Base-by-base conservation (phyloP, 2,329 filamentous ascomycete species). In the Capronia epimyces region DNA sequence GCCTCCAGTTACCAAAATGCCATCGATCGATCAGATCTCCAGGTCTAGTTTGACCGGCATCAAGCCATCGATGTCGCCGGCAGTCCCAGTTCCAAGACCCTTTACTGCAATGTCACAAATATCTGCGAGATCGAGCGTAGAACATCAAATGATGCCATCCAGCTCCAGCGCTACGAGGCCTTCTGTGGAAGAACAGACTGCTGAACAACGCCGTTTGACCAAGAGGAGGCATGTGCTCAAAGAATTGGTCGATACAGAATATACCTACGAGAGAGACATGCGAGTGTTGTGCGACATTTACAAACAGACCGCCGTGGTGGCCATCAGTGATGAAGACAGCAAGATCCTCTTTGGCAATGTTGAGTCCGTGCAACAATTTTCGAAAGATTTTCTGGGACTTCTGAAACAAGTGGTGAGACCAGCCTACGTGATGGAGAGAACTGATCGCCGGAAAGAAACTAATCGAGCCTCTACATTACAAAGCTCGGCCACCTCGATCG, bases 271-370 rank as follows among this genome's bases (percentile, higher is more conserved):
- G 50, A 82, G 89, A 57, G 93, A 98, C 66, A 91, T 98, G 88
- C 95, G 90, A 66, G 91, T 98, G 46, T 86, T 95, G 2, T 89
- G 95, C 64, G 90, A 97, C 64, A 97, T 98, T 48, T 98, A 97
- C 75, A 95, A 94, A 69, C 89, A 88, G 37, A 97, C 93, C 0
- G 87, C 89, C 1, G 83, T 86, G 60, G 86, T 86, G 9, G 82
- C 89, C 57, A 79, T 96, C 22, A 87, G 86, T 37, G 74, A 80
- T 36, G 87, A 91, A 57, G 95, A 95, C 56, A 84, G 94, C 62
- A 95, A 90, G 65, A 77, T 87, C 10, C 81, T 98, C 13, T 98
- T 98, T 67, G 85, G 89, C 56, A 98, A 98, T 64, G 90, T 87
- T 3, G 87, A 93, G 62, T 86, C 95, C 62, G 84, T 98, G 49